phyloP scores from a whole-genome alignment of 208 protist species.

The Crithidia fasciculata region DNA sequence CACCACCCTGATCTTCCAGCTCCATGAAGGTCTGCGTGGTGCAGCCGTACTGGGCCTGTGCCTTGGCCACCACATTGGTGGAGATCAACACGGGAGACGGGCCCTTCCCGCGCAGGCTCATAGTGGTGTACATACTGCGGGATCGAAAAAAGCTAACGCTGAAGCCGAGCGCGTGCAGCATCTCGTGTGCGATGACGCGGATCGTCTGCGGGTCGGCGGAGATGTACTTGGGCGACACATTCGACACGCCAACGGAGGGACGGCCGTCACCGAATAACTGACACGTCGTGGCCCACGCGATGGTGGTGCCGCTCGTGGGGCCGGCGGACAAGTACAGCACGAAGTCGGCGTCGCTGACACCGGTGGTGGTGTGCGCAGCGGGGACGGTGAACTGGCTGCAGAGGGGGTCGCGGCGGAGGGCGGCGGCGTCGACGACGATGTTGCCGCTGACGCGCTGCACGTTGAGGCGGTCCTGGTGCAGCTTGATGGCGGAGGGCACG shows the following conservation, averaged over 20 bases:
- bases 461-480: constrained; percentile 58
- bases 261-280: not conserved
- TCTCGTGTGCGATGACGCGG: not conserved
- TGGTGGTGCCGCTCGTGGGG: not conserved
- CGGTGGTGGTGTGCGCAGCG: not conserved
- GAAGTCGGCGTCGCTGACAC: not conserved
- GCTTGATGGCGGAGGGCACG: constrained; percentile 43
- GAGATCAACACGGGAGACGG: not conserved
- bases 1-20: constrained; percentile 73
- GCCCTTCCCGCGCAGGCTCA: not conserved
- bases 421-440: not conserved
- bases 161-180: constrained; percentile 33
- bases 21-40: constrained; percentile 51
- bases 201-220: not conserved
- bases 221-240: not conserved
- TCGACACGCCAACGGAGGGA: not conserved
- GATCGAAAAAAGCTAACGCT: not conserved
- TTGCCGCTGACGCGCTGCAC: constrained; percentile 22
- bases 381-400: not conserved
- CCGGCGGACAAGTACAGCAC: not conserved
- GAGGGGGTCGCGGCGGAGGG: not conserved
- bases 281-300: not conserved
- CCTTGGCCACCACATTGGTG: not conserved
- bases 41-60: constrained; percentile 66
- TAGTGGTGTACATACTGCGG: not conserved